Evolutionary conservation across 73 alveolate species (phyloP).

Genomic region (Stentor coeruleus): DNA sequence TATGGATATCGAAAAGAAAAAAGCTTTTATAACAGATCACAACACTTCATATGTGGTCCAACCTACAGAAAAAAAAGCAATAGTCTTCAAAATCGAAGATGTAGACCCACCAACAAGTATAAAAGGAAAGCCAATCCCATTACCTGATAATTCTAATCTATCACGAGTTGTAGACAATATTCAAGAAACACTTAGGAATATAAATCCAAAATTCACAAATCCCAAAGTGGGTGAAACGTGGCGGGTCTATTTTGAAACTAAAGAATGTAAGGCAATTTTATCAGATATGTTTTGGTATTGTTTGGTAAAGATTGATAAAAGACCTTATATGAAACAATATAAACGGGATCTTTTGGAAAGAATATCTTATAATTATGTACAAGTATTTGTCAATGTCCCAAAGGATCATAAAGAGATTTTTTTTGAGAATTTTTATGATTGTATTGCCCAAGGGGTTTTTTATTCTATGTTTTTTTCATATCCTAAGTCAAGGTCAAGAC

Average conservation of each 20-base stretch:
- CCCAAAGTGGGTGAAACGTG: neutral
- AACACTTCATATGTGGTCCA: neutral
- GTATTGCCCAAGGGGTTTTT: slow-evolving; percentile 58
- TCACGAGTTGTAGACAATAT: slow-evolving; percentile 25
- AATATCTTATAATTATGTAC: slow-evolving; percentile 44
- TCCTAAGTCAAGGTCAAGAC: slow-evolving; percentile 48
- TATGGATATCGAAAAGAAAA: neutral
- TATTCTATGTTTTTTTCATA: slow-evolving; percentile 48
- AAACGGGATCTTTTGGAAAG: slow-evolving; percentile 37
- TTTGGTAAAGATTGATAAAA: slow-evolving; percentile 20
- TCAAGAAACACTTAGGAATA: neutral
- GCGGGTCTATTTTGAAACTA: neutral
- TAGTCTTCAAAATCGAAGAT: slow-evolving; percentile 26
- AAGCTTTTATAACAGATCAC: neutral
- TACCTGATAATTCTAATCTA: slow-evolving; percentile 20
- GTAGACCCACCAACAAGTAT: slow-evolving; percentile 2
- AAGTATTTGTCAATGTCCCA: slow-evolving; percentile 41
- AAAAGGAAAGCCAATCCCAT: neutral
- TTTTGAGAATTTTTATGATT: slow-evolving; percentile 51
- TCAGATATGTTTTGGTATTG: slow-evolving; percentile 23
- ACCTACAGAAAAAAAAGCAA: neutral
- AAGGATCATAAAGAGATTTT: slow-evolving; percentile 42
- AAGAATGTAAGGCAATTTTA: neutral
- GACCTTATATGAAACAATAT: slow-evolving; percentile 9
- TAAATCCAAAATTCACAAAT: slow-evolving; percentile 20